Evolutionary conservation across 345 rosid species (phyloP), one percentile per base, ranked within the genome.

Genomic region (Hibiscus mutabilis): DNA sequence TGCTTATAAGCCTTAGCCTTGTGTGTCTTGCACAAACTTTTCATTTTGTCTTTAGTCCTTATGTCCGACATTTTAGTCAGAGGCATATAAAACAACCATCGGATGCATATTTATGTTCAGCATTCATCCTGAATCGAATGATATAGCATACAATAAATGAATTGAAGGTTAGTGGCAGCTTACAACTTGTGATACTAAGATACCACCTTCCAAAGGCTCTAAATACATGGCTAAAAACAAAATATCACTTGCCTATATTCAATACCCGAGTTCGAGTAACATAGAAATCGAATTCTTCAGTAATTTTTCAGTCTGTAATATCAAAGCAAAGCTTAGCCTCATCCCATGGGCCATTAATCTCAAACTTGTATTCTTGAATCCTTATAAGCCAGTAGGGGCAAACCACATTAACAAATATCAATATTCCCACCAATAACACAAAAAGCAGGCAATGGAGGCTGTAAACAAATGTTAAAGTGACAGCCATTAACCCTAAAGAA

Each of bases 291-390:
- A 22, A 66, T 24, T 46, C 35, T 24, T 44, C 10, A 6, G 27
- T 24, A 11, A 57, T 3, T 4, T 57, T 22, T 57, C 60, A 57
- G 4, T 57, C 60, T 57, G 60, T 57, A 57, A 57, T 57, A 57
- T 57, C 60, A 57, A 57, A 57, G 31, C 63, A 95, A 19, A 92
- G 97, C 71, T 89, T 90, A 73, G 98, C 99, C 79, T 95, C 99
- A 78, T 95, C 97, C 99, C 97, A 95, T 35, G 99, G 97, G 44
- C 97, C 97, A 66, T 95, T 88, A 40, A 95, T 92, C 92, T 95
- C 99, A 77, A 95, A 95, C 82, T 95, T 95, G 72, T 87, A 95
- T 52, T 86, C 93, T 78, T 95, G 97, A 75, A 92, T 95, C 79
- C 83, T 78, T 12, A 92, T 87, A 11, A 94, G 89, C 96, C 97